Evolutionary conservation across 164 flowering plant species (phyloP), one percentile per base, ranked within the genome.

Genomic region (Tetrastigma voinierianum): DNA sequence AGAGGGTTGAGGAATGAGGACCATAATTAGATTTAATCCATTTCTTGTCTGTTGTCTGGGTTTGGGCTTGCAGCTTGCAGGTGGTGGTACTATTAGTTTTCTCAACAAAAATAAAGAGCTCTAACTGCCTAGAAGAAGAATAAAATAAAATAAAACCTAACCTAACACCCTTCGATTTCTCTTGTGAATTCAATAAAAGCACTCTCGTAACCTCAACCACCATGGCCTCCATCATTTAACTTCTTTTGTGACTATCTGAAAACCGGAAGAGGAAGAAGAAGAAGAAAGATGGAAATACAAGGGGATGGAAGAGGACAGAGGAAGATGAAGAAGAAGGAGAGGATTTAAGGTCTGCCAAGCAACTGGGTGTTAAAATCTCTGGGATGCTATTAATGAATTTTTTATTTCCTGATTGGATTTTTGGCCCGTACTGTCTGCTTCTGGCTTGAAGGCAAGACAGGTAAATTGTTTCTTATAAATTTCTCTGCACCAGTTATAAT

Each of bases 171-270:
- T 49, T 49, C 24, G n/a, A 21, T 55, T 21, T 55, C 56, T 53
- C 58, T 55, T 16, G 24, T 55, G 40, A 19, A 9, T 55, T 55
- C 58, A 21, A 55, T 55, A 9, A 54, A 54, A 54, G 24, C 57
- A 54, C 4, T 19, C 19, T 19, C 3, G 2, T 54, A 54, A 54
- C 13, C 58, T 17, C 58, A 55, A 55, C 58, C 58, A 55, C 58
- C 58, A 55, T 55, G 4, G 14, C 21, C 21, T 18, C 15, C 40
- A 32, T 32, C 40, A 32, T 32, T 32, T 32, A 32, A 32, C 40
- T 0, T 32, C 6, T 32, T 32, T 32, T 0, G 8, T 4, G 40
- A 4, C 6, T 7, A 4, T 32, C 21, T 13, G 1, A 54, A 9
- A 19, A 21, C 40, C 9, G 6, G 10, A 7, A 52, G 55, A 18